Conservation (phyloP, 768 basidiomycete genomes). For the Hypholoma sublateritium region DNA sequence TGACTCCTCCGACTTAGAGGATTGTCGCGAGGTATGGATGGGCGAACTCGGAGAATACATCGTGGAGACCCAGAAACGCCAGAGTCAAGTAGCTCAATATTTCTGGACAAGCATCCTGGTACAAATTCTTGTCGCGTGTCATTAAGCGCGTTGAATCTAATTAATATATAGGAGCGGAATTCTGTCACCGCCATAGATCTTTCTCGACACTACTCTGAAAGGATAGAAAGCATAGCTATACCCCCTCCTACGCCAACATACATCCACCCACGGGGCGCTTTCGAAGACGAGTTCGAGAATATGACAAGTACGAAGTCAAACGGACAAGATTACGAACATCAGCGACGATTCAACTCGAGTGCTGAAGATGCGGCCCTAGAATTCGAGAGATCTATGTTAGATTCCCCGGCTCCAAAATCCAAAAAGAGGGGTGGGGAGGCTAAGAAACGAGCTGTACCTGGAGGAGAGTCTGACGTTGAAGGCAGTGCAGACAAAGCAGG, state of each 20-base stretch:
- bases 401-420: constrained; percentile 26
- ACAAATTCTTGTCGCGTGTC: constrained; percentile 17
- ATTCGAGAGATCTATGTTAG: constrained; percentile 54
- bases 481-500: constrained; percentile 56
- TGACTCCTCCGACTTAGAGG: constrained; percentile 78
- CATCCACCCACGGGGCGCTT: constrained; percentile 13
- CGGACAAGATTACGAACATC: constrained; percentile 30
- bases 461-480: constrained; percentile 53
- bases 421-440: constrained; percentile 47
- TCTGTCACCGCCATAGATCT: constrained; percentile 56
- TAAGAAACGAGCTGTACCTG: constrained; percentile 50
- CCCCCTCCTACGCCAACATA: constrained; percentile 33
- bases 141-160: constrained; percentile 3
- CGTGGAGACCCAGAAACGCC: constrained; percentile 70
- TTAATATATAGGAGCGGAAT: constrained; percentile 61
- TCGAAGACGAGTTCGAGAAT: constrained; percentile 30
- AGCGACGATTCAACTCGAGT: constrained; percentile 26
- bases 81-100: constrained; percentile 70
- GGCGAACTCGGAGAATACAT: constrained; percentile 69
- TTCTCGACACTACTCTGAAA: constrained; percentile 56
- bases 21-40: constrained; percentile 77
- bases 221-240: constrained; percentile 45
- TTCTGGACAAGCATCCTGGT: constrained; percentile 71
- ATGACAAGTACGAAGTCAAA: constrained; percentile 24
- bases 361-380: constrained; percentile 61